Conservation (phyloP, 1,284 basidiomycete species). For the Boletus semigastroideus region DNA sequence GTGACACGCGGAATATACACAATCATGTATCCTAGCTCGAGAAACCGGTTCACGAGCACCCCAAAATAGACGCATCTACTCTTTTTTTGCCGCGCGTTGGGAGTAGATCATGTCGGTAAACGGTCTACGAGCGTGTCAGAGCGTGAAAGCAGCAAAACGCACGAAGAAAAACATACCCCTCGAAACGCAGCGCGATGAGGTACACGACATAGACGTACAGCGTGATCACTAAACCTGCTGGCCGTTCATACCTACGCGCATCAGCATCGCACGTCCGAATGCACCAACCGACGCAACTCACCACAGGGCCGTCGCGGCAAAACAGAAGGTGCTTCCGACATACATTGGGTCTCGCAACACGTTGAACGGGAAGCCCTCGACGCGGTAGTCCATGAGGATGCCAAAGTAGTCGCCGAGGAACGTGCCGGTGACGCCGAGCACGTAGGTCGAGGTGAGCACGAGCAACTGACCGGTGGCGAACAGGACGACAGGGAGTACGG, state of each 20-base stretch:
- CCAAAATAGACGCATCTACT: conserved; percentile 8
- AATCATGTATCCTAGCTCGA: not conserved
- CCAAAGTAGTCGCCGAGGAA: conserved; percentile 98
- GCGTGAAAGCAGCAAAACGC: not conserved
- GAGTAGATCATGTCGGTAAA: conserved; percentile 85
- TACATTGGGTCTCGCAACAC: conserved; percentile 96
- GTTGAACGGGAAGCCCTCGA: conserved; percentile 94
- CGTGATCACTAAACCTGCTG: conserved; percentile 76
- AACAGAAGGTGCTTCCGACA: conserved; percentile 87
- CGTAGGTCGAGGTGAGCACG: conserved; percentile 88
- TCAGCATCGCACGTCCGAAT: not conserved
- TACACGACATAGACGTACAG: conserved; percentile 83
- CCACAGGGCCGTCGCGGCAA: conserved; percentile 83
- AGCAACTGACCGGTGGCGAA: conserved; percentile 77
- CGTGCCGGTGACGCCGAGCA: conserved; percentile 90
- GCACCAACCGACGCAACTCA: conserved; percentile 34
- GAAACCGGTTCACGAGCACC: not conserved
- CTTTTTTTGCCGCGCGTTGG: conserved; percentile 42
- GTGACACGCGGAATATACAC: not conserved
- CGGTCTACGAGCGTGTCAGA: conserved; percentile 45
- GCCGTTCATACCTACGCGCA: conserved; percentile 71
- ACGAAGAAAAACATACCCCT: conserved; percentile 68
- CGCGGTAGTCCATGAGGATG: conserved; percentile 90
- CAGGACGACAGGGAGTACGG: conserved; percentile 61
- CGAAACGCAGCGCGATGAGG: conserved; percentile 77